Base-by-base conservation (phyloP, 2,329 filamentous ascomycete species). In the Scopulariopsis brevicaulis region DNA sequence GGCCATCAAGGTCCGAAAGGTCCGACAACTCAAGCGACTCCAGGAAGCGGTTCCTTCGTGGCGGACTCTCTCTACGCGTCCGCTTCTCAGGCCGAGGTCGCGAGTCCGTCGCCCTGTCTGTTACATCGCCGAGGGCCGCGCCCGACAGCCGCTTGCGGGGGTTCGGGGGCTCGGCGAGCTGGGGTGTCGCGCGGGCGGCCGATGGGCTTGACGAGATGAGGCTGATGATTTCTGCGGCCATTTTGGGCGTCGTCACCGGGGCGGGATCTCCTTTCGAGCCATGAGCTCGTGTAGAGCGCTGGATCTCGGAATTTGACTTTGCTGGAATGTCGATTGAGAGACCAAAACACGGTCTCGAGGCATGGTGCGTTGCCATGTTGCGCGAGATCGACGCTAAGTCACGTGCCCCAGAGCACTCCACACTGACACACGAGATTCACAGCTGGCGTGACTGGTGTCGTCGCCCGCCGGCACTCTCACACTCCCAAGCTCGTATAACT, bases 141-240 rank as follows among this genome's bases (percentile, higher is more conserved):
- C 32, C 56, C 11, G 56, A 50, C 8, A 20, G 51, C 18, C 56
- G 50, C 35, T 58, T 58, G 12, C 50, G 48, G 15, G 55, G 34
- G 24, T 57, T 57, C 5, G 48, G 18, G 24, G 25, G 46, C 46
- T n/a, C 8, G 20, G 11, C 46, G 8, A 24, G 32, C 6, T 4
- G 32, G 37, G 12, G 3, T 7, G 18, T 15, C 28, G 4, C n/a
- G 18, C 6, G 12, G 53, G 32, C 25, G 15, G 14, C 24, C 8
- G 62, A 58, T 6, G 70, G 70, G 28, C 71, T 73, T 10, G 71
- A 73, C 18, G 71, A 73, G 22, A 71, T 62, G 28, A 73, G 68
- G 59, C 72, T 68, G 57, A 73, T 72, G 34, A 73, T 62, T 14
- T 70, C 63, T 2, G 63, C 61, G 8, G 65, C 63, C 70, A 72